A percentile compares a stretch with the other conserved stretches of the same genome.
Conservation (phyloP, 805 yeast species). For the Isabelozyma heimii region DNA sequence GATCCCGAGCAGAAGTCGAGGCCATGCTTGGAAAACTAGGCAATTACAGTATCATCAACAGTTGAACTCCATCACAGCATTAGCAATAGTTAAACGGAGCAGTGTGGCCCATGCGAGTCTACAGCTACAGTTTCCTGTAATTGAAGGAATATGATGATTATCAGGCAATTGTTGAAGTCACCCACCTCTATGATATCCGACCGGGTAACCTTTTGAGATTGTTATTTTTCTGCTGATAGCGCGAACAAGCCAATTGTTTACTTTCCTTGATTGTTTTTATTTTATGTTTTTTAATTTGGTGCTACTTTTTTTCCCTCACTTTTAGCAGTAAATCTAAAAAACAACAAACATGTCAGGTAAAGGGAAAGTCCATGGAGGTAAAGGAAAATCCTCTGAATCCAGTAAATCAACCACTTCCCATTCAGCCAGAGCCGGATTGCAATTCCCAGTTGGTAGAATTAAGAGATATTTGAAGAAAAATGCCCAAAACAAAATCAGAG, state of each 20-base stretch:
- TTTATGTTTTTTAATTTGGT: constrained; percentile 1
- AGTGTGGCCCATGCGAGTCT: not conserved
- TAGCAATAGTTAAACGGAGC: constrained; percentile 25
- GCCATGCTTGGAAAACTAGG: constrained; percentile 38
- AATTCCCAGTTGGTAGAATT: constrained; percentile 98
- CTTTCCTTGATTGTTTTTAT: constrained; percentile 3
- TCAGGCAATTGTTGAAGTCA: not conserved
- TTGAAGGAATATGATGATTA: too few relatives aligned
- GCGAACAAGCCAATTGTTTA: not conserved
- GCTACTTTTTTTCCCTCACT: not conserved
- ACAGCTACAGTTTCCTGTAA: too few relatives aligned
- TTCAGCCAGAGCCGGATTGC: constrained; percentile 91
- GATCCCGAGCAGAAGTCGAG: constrained; percentile 56
- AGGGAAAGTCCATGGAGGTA: constrained; percentile 96
- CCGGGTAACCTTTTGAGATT: not conserved
- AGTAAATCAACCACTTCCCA: constrained; percentile 81
- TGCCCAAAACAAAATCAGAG: constrained; percentile 79
- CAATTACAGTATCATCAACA: constrained; percentile 30
- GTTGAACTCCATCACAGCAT: constrained; percentile 29
- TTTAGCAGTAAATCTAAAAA: not conserved
- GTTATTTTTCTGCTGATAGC: not conserved
- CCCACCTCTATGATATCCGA: not conserved
- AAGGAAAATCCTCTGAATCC: constrained; percentile 79
- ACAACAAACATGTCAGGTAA: constrained; percentile 59
- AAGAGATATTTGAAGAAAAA: constrained; percentile 91